Evolutionary conservation across 179 eudicot genomes (phyloP), one percentile per base, ranked within the genome.

Genomic region (Drosera spatulata): DNA sequence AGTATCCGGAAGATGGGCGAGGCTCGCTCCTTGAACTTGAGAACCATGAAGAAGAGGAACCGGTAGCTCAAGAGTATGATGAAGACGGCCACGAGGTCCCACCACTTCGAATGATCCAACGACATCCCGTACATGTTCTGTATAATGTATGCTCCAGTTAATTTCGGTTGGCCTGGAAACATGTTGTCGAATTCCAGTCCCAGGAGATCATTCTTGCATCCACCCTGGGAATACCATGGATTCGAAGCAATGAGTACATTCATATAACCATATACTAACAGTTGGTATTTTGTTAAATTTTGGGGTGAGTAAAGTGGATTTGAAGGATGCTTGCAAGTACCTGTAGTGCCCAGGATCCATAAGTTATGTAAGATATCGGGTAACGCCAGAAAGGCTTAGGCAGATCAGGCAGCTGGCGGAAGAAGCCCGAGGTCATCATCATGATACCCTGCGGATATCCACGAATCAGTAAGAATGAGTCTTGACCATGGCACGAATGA

Each of bases 281-380:
- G 33, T 22, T 22, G 33, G 33, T 22, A 22, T 22, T 22, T 22
- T 22, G 33, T 22, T 22, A 22, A 22, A 22, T 22, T 22, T 22
- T 22, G 33, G 33, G 1, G 33, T 22, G 33, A 22, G 33, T 22
- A 22, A 22, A 22, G 33, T 22, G 33, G 33, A 22, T 22, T 22
- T 22, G 33, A 22, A 22, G 33, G 33, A 22, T 22, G 1, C 33
- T 22, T 1, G 33, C 33, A 22, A 22, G 97, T 9, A 97, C 99
- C 95, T 93, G 82, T 13, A 93, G 80, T 70, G 99, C 99, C 99
- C 99, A 93, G 76, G 79, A 93, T 71, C 89, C 97, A 83, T 89
- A 93, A 74, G 97, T 93, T 67, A 93, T 81, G 75, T 86, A 93
- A 2, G 96, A 86, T 97, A 93, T 93, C 3, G 99, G 99, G 78